Evolutionary conservation across 2,329 filamentous ascomycete species (phyloP).

Genomic region (Colletotrichum liriopes): DNA sequence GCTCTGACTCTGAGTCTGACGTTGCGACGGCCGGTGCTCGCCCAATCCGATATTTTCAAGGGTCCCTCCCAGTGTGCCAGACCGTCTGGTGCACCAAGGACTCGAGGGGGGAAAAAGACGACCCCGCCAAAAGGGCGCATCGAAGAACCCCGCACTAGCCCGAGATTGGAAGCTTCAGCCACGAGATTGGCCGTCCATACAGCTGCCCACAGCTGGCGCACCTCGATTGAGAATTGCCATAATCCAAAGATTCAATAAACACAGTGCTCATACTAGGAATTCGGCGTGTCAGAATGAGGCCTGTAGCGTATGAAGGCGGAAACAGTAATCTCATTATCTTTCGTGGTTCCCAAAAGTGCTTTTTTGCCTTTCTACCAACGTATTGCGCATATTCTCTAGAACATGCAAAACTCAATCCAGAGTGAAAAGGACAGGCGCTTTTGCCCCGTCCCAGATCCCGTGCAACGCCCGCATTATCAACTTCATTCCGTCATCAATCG

Average conservation of each 20-base stretch:
- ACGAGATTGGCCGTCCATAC: background rate
- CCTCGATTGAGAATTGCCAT: background rate
- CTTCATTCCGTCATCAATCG: slow-evolving; percentile 31
- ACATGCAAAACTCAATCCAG: slow-evolving; percentile 43
- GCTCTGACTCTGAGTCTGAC: slow-evolving; percentile 35
- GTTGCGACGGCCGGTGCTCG: slow-evolving; percentile 22
- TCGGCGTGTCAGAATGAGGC: background rate
- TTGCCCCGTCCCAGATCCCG: slow-evolving; percentile 35
- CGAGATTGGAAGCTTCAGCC: slow-evolving; percentile 9
- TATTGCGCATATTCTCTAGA: slow-evolving; percentile 34
- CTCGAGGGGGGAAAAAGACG: slow-evolving; percentile 3
- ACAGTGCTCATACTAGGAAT: background rate
- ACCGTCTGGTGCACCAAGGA: background rate
- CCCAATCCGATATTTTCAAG: slow-evolving; percentile 32
- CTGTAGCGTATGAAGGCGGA: slow-evolving; percentile 17
- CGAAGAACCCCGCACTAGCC: slow-evolving; percentile 41
- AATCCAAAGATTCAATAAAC: background rate
- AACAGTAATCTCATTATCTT: slow-evolving; percentile 41
- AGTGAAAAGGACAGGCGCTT: slow-evolving; percentile 32
- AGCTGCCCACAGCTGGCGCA: slow-evolving; percentile 33
- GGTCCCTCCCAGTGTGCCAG: slow-evolving; percentile 11
- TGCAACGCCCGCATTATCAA: slow-evolving; percentile 42
- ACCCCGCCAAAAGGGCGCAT: slow-evolving; percentile 41
- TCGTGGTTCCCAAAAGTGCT: slow-evolving; percentile 39
- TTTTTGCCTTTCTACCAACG: slow-evolving; percentile 37